A percentile compares a stretch with the other conserved stretches of the same genome.
Evolutionary conservation across 352 stramenopile genomes (phyloP).

Genomic region (Globisporangium viniferum): DNA sequence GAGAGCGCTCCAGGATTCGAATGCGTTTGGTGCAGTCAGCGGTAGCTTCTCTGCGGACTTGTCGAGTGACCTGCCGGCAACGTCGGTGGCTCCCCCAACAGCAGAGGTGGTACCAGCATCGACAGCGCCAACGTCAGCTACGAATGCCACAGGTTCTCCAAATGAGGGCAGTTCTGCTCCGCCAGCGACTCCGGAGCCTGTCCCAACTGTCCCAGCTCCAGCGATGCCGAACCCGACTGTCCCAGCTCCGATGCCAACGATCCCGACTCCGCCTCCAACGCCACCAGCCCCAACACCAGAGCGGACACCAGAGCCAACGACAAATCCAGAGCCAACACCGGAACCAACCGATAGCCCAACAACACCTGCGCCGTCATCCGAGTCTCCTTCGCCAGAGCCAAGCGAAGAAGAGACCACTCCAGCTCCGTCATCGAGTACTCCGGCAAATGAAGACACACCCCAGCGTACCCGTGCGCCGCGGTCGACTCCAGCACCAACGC

Average conservation of each 20-base stretch:
- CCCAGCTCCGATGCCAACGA: neutral
- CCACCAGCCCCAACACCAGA: neutral
- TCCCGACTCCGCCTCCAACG: constrained; percentile 3
- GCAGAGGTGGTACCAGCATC: neutral
- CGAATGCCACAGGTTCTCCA: neutral
- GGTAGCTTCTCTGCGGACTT: neutral
- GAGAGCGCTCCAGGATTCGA: neutral
- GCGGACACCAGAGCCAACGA: neutral
- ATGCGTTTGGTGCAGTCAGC: neutral
- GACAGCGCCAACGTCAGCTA: neutral
- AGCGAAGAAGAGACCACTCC: neutral
- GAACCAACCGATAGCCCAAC: neutral
- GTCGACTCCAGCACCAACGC: neutral
- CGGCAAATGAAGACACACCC: neutral
- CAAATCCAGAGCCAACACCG: neutral
- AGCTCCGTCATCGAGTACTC: neutral
- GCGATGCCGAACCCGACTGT: neutral
- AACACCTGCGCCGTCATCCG: neutral
- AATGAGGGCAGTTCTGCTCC: neutral
- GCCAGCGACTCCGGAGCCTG: neutral
- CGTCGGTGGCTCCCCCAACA: neutral
- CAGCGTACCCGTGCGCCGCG: neutral
- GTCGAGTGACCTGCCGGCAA: neutral
- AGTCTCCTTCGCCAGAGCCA: neutral
- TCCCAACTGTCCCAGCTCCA: neutral